Base-by-base conservation (phyloP, 495 filamentous ascomycete genomes). In the Podospora fimiseda region DNA sequence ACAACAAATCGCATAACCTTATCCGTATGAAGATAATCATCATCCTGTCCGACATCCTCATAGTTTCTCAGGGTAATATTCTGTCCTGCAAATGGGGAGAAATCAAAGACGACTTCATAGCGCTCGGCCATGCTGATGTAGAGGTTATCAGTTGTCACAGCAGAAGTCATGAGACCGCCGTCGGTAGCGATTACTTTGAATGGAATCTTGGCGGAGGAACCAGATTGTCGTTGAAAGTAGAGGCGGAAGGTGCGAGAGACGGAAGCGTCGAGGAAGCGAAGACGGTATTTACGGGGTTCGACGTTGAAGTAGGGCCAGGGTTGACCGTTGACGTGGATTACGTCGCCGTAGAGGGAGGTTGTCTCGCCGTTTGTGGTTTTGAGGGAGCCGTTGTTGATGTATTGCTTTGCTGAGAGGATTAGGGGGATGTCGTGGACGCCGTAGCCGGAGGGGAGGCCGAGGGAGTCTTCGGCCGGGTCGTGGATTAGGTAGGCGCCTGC, bases 251-350 rank as follows among this genome's bases (percentile, higher is more conserved):
- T 64, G 16, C 79, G 67, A 15, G 69, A 73, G 46, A 80, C 60
- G 27, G 77, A 57, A 0, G 75, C 70, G 57, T 81, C 68, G 14
- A 80, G 59, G 36, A 82, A 62, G 19, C 79, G 63, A 50, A 82
- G 70, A 16, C 78, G 76, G 61, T 82, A 82, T 51, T 80, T 80
- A 57, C 79, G 70, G 0, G 78, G 77, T 55, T 81, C 66, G n/a
- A 82, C 80, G 13, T 65, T 67, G 15, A 79, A 57, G 57, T 65
- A 77, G 0, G 80, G 78, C 77, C 77, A 82, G 0, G 77, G 77
- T 51, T 78, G 74, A 2, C 73, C 79, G 57, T 82, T 82, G 51
- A 83, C 80, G 38, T 74, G 67, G 43, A 78, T 78, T 16, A 77
- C 68, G 49, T 83, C 80, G 27, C 80, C 80, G 48, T 67, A 82